Evolutionary conservation across 768 basidiomycete genomes (phyloP), one percentile per base, ranked within the genome.

Genomic region (Kwoniella pini): DNA sequence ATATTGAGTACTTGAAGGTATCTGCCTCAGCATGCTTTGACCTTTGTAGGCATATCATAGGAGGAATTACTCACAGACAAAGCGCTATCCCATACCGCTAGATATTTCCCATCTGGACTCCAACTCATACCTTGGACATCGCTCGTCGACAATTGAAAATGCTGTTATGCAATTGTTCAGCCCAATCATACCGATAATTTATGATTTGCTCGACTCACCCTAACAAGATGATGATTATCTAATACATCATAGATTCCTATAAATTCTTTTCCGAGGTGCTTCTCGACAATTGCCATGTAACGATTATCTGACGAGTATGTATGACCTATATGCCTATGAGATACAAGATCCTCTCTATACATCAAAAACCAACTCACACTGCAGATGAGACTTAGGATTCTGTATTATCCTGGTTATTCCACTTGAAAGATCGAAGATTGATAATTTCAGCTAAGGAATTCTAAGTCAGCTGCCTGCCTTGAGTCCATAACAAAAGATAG

Each of bases 241-340:
- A 53, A 40, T 2, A 67, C 55, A 70, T 95, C 91, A 74, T 97
- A 96, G 3, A 96, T 80, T 22, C 91, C 90, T 0, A 92, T 74
- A 0, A 87, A 88, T 70, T 95, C 92, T 77, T 88, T 92, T 1
- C 90, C 93, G 67, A 88, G 88, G 75, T 95, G 92, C 21, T 90
- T 83, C 74, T 96, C 93, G 4, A 88, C 91, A 4, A 95, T 80
- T 22, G 91, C 80, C 68, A 95, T 87, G 77, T 93, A 93, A 12
- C 86, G 85, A 2, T 87, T 87, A 79, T 94, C 91, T 28, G 85
- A 64, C 0, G 72, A 73, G 31, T 67, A 79, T 28, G 68, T 59
- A 57, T 72, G 65, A 45, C 71, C 66, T 75, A 54, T 10, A 15
- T 2, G 15, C n/a, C 4, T 26, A 55, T 30, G 28, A 33, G 38